Percentiles rank a stretch among this genome's conserved stretches.
These are phyloP conservation scores for Quercus variabilis DNA, from an alignment of 306 rosid genomes.

Conservation along the genomic window DNA sequence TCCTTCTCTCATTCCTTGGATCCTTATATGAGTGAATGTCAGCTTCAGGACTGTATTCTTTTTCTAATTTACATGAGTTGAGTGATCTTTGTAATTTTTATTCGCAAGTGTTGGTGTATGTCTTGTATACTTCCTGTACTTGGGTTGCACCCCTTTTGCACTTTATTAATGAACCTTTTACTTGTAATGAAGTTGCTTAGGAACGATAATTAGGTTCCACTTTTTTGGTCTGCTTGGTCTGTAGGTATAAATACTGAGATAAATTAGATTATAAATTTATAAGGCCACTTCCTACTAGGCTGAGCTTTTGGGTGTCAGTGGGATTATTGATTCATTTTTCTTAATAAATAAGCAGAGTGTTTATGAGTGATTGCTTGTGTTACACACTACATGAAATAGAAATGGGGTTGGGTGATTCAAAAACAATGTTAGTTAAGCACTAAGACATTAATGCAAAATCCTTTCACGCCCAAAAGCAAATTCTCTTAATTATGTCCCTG, in stretches of 20 bases:
- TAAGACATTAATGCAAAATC: background rate
- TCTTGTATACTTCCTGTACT: no score
- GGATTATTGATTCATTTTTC: background rate
- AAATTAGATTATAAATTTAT: background rate
- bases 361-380: background rate
- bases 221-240: background rate
- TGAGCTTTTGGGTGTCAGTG: background rate
- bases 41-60: no score
- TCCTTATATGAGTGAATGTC: no score
- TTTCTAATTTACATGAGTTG: no score
- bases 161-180: background rate
- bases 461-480: background rate
- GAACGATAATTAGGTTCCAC: background rate
- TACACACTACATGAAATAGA: background rate
- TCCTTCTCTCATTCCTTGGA: no score
- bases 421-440: background rate
- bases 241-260: background rate
- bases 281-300: background rate
- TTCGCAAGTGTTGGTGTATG: no score
- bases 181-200: background rate
- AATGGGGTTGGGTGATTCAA: background rate
- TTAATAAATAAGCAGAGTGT: no score
- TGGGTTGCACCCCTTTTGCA: no score
- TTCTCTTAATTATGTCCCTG: background rate
- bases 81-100: no score